Evolutionary conservation across 768 basidiomycete genomes (phyloP).

Genomic region (Hemileccinum rubropunctum): DNA sequence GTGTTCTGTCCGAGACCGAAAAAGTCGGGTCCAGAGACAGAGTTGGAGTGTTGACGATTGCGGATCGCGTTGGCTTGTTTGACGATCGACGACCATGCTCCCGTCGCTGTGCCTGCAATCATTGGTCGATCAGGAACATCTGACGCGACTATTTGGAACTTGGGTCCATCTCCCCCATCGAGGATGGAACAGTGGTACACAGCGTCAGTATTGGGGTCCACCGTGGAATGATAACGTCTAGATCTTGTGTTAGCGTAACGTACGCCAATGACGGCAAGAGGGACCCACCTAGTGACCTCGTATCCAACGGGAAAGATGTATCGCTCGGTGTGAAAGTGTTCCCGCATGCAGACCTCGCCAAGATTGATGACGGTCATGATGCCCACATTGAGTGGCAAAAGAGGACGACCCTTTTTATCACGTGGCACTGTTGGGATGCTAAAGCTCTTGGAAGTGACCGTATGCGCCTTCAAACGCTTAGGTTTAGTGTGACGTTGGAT

Average conservation of each 20-base stretch:
- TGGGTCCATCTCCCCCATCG: conserved; percentile 81
- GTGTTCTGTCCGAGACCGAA: conserved; percentile 86
- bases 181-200: conserved; percentile 83
- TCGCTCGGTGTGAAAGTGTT: conserved; percentile 84
- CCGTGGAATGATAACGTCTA: conserved; percentile 77
- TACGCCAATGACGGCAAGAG: neutral
- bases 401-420: conserved; percentile 65
- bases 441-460: conserved; percentile 71
- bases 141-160: conserved; percentile 77
- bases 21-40: conserved; percentile 86
- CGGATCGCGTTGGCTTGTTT: conserved; percentile 79
- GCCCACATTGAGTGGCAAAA: conserved; percentile 78
- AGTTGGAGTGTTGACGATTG: conserved; percentile 80
- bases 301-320: conserved; percentile 90
- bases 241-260: conserved; percentile 1
- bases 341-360: conserved; percentile 75
- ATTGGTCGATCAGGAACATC: conserved; percentile 71
- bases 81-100: conserved; percentile 83
- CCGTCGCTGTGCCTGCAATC: conserved; percentile 84
- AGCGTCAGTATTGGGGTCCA: conserved; percentile 62
- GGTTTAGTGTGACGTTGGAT: conserved; percentile 55
- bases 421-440: conserved; percentile 79
- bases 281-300: conserved; percentile 67
- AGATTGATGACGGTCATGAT: conserved; percentile 81
- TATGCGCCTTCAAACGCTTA: conserved; percentile 78